Evolutionary conservation across 352 stramenopile genomes (phyloP).

Genomic region (Phytophthora idaei): DNA sequence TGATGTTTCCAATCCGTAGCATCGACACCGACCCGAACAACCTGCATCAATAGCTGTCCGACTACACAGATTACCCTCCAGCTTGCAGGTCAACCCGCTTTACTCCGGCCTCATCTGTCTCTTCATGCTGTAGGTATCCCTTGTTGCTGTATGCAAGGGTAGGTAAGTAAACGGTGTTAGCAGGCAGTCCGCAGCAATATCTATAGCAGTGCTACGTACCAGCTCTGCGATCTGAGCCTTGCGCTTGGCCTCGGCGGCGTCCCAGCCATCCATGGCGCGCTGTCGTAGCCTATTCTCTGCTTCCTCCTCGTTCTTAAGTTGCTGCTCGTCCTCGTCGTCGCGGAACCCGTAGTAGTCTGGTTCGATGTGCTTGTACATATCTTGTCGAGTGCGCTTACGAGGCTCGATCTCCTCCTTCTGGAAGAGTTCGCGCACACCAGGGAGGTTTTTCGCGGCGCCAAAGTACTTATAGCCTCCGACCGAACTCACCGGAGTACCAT

Average conservation of each 20-base stretch:
- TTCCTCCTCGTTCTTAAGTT: constrained; percentile 52
- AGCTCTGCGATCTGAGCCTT: constrained; percentile 43
- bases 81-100: constrained; percentile 1
- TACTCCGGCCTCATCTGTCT: background rate
- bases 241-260: constrained; percentile 51
- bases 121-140: constrained; percentile 19
- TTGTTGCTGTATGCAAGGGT: constrained; percentile 6
- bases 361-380: constrained; percentile 93
- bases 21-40: too few relatives aligned
- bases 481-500: constrained; percentile 72
- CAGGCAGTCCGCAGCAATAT: background rate
- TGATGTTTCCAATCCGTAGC: too few relatives aligned
- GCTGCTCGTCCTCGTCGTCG: constrained; percentile 67
- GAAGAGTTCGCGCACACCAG: constrained; percentile 96
- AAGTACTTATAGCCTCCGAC: constrained; percentile 96
- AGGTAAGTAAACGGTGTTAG: constrained; percentile 8
- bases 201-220: constrained; percentile 23
- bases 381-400: constrained; percentile 61
- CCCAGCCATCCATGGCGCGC: constrained; percentile 61
- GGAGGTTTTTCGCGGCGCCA: constrained; percentile 95
- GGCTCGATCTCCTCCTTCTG: constrained; percentile 74
- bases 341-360: constrained; percentile 84
- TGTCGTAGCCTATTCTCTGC: constrained; percentile 54
- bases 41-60: background rate
- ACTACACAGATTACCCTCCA: background rate